These are phyloP conservation scores for Pichia membranifaciens DNA, from an alignment of 805 yeast species.

Conservation along the genomic window DNA sequence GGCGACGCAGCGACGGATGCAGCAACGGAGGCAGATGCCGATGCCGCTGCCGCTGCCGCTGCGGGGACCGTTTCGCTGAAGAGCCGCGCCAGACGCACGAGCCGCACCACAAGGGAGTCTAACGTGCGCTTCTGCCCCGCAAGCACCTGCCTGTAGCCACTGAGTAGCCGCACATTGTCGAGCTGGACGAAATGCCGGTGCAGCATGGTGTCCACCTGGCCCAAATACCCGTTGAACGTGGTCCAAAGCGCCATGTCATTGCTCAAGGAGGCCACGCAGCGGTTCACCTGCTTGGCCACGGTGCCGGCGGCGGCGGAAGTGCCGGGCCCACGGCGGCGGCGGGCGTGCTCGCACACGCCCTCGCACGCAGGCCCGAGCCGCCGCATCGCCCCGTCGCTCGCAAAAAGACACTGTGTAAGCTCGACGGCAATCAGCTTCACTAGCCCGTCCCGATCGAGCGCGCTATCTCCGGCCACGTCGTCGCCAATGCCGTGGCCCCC, in stretches of 20 bases:
- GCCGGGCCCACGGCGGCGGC: too few relatives aligned
- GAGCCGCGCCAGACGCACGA: too few relatives aligned
- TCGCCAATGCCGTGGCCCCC: too few relatives aligned
- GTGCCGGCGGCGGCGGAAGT: too few relatives aligned
- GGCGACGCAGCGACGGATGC: too few relatives aligned
- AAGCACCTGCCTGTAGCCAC: not conserved
- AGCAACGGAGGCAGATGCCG: too few relatives aligned
- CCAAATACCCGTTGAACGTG: constrained; percentile 20
- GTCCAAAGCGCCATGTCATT: constrained; percentile 16
- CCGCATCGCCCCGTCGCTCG: constrained; percentile 3
- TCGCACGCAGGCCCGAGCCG: not conserved
- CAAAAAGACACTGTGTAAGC: constrained; percentile 17
- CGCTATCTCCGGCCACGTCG: not conserved
- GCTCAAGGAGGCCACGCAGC: constrained; percentile 13
- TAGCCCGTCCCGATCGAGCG: not conserved
- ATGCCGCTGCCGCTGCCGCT: too few relatives aligned
- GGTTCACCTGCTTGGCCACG: constrained; percentile 1
- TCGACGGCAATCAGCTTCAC: constrained; percentile 13
- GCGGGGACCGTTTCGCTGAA: too few relatives aligned
- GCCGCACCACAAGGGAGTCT: too few relatives aligned
- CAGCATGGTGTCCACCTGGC: constrained; percentile 12
- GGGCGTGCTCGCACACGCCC: too few relatives aligned
- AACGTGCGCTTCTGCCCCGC: too few relatives aligned
- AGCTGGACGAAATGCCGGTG: constrained; percentile 5
- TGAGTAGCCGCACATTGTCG: not conserved